Conservation (phyloP, 2,329 filamentous ascomycete genomes). For the Microcyclosporella mali region DNA sequence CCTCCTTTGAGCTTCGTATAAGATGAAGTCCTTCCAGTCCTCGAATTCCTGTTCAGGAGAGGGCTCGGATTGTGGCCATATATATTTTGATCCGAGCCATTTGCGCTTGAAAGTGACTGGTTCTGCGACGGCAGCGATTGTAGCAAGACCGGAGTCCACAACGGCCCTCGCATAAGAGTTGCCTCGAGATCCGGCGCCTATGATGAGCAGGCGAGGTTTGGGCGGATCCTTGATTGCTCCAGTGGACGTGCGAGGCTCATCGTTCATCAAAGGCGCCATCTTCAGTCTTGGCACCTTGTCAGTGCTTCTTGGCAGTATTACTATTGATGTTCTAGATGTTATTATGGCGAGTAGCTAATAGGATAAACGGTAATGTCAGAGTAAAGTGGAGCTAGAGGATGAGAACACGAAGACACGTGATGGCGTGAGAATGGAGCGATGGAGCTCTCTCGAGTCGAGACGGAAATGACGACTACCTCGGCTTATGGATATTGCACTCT, state of each 20-base stretch:
- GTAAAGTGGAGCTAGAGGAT: neutral
- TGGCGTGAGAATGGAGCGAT: too few relatives aligned
- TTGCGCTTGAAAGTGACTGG: constrained; percentile 70
- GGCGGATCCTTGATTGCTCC: neutral
- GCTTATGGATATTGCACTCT: too few relatives aligned
- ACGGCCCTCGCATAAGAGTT: constrained; percentile 66
- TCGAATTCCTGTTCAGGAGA: constrained; percentile 63
- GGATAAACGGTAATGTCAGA: neutral
- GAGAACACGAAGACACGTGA: too few relatives aligned
- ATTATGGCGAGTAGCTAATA: neutral
- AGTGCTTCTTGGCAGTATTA: too few relatives aligned
- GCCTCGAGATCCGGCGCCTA: constrained; percentile 77
- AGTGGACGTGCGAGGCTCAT: constrained; percentile 1
- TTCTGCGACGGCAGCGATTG: constrained; percentile 74
- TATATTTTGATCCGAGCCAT: constrained; percentile 62
- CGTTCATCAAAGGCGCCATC: constrained; percentile 19
- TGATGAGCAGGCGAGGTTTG: constrained; percentile 59
- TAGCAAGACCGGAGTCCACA: constrained; percentile 56
- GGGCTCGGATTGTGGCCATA: constrained; percentile 54
- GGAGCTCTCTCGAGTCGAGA: too few relatives aligned
- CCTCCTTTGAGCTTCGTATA: constrained; percentile 62
- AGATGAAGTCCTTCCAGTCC: constrained; percentile 70
- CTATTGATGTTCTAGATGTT: neutral
- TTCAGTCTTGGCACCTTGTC: neutral
- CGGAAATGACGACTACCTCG: too few relatives aligned